A percentile compares a stretch with the other conserved stretches of the same genome.
These are phyloP conservation scores for Ustanciosporium gigantosporum DNA, from an alignment of 1,284 basidiomycete species.

Conservation along the genomic window DNA sequence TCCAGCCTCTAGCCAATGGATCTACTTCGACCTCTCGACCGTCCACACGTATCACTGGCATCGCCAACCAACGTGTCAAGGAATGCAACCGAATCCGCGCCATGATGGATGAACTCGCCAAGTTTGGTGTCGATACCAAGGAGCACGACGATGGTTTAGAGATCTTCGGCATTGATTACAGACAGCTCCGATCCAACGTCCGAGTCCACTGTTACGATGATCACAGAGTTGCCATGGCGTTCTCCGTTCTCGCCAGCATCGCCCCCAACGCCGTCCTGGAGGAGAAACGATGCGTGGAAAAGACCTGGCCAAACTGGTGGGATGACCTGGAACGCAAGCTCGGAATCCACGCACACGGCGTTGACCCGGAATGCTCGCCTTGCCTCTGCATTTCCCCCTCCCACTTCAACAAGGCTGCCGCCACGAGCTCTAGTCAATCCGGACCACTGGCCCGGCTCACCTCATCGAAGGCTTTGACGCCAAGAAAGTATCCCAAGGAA, in stretches of 20 bases:
- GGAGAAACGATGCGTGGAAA: constrained; percentile 97
- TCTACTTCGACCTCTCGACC: constrained; percentile 36
- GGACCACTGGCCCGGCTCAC: constrained; percentile 11
- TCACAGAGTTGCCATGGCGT: constrained; percentile 98
- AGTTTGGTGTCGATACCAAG: constrained; percentile 89
- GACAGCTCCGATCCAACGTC: constrained; percentile 67
- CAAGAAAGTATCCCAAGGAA: constrained; percentile 62
- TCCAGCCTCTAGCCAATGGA: constrained; percentile 59
- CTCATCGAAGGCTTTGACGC: constrained; percentile 24
- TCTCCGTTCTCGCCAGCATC: constrained; percentile 81
- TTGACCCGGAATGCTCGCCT: constrained; percentile 67
- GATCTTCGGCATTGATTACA: constrained; percentile 75
- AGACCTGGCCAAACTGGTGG: constrained; percentile 99
- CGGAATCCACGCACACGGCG: constrained; percentile 82
- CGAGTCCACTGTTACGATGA: constrained; percentile 96
- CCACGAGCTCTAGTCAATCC: constrained; percentile 11
- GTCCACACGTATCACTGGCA: constrained; percentile 81
- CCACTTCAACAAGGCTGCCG: constrained; percentile 44
- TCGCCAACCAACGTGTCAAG: constrained; percentile 97
- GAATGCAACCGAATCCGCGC: constrained; percentile 96
- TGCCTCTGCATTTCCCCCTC: constrained; percentile 45
- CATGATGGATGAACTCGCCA: constrained; percentile 93
- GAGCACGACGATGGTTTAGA: constrained; percentile 93
- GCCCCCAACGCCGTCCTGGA: constrained; percentile 78
- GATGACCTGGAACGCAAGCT: constrained; percentile 97